These are phyloP conservation scores for Ogataea naganishii DNA, from an alignment of 805 yeast species.

Conservation along the genomic window DNA sequence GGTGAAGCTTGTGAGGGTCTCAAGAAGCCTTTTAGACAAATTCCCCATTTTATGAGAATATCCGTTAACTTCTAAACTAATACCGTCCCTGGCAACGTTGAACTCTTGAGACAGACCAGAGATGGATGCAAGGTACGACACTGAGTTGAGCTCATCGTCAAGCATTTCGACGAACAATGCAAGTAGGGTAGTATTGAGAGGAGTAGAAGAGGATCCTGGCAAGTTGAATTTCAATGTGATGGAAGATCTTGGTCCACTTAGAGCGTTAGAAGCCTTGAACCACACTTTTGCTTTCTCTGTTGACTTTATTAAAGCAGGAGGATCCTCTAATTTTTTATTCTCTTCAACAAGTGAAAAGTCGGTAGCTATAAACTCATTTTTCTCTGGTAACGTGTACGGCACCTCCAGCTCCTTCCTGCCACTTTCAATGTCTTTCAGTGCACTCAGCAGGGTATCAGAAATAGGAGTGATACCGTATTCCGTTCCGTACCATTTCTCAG, in stretches of 20 bases:
- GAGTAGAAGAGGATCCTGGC: slow-evolving; percentile 55
- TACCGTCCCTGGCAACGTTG: slow-evolving; percentile 57
- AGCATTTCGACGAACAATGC: slow-evolving; percentile 61
- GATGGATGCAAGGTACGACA: slow-evolving; percentile 74
- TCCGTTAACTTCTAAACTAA: slow-evolving; percentile 62
- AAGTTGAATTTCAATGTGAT: slow-evolving; percentile 56
- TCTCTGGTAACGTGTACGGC: slow-evolving; percentile 41
- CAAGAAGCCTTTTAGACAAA: slow-evolving; percentile 52
- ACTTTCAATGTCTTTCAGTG: slow-evolving; percentile 23
- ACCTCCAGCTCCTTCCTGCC: slow-evolving; percentile 28
- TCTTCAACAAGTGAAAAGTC: slow-evolving; percentile 53
- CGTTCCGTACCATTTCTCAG: slow-evolving; percentile 89
- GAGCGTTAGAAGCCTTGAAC: slow-evolving; percentile 86
- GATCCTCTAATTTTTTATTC: slow-evolving; percentile 24
- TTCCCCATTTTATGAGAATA: slow-evolving; percentile 73
- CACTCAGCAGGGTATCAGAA: slow-evolving; percentile 26
- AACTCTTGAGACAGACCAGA: slow-evolving; percentile 65
- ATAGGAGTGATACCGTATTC: slow-evolving; percentile 49
- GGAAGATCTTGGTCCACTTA: slow-evolving; percentile 81
- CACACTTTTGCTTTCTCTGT: slow-evolving; percentile 53
- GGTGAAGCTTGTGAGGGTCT: slow-evolving; percentile 40
- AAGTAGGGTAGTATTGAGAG: slow-evolving; percentile 48
- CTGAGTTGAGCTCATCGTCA: slow-evolving; percentile 66
- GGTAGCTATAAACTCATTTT: slow-evolving; percentile 78
- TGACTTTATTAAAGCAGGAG: slow-evolving; percentile 55